phyloP scores from a whole-genome alignment of 768 basidiomycete genomes.

The Lentinula raphanica region DNA sequence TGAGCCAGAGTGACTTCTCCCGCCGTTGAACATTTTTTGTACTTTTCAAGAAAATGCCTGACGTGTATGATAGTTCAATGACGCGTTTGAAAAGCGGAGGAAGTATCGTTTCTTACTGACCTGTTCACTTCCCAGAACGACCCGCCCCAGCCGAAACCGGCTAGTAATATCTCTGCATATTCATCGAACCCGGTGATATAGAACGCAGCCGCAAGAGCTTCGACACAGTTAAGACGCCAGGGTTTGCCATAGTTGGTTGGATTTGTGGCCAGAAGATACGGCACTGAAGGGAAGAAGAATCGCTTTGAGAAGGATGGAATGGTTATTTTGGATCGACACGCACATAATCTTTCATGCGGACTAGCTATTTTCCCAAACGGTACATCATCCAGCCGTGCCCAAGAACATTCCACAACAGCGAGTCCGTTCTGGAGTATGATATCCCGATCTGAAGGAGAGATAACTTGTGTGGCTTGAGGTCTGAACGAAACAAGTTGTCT shows the following conservation, averaged over 20 bases:
- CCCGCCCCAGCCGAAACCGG: conserved; percentile 86
- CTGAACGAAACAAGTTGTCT: conserved; percentile 30
- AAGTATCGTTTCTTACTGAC: conserved; percentile 32
- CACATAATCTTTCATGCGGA: conserved; percentile 86
- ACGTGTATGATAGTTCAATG: neutral
- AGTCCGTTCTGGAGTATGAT: conserved; percentile 70
- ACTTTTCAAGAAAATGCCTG: conserved; percentile 66
- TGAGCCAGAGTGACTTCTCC: conserved; percentile 58
- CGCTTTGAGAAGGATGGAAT: neutral
- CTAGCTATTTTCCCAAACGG: conserved; percentile 92
- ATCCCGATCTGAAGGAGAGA: conserved; percentile 82
- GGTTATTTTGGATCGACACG: conserved; percentile 24
- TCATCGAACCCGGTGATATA: conserved; percentile 85
- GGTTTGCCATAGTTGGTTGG: conserved; percentile 98
- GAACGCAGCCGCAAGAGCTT: conserved; percentile 91
- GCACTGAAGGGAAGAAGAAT: conserved; percentile 52
- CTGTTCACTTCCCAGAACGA: conserved; percentile 84
- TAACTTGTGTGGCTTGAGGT: conserved; percentile 74
- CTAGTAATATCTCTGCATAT: conserved; percentile 74
- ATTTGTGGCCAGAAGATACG: conserved; percentile 92
- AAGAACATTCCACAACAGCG: conserved; percentile 98
- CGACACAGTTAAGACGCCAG: conserved; percentile 92
- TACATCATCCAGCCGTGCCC: conserved; percentile 93
- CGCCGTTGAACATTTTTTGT: conserved; percentile 64
- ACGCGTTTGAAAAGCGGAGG: neutral